Conservation (phyloP, 257 asterid genomes). For the Orobanche coerulescens region DNA sequence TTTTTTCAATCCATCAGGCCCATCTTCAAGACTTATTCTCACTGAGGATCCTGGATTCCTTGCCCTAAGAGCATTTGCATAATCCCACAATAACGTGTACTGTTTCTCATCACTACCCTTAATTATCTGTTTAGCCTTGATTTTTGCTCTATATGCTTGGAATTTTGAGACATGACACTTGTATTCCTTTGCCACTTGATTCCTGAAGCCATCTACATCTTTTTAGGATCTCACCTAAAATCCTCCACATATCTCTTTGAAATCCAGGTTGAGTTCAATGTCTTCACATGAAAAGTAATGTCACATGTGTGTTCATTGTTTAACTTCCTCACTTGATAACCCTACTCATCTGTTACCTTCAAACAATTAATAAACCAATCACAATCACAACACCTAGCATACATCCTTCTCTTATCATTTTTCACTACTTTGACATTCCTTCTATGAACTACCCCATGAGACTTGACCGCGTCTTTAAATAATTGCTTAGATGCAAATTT, state of each 20-base stretch:
- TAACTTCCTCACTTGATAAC: too few relatives aligned
- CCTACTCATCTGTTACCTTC: too few relatives aligned
- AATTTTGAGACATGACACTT: not conserved
- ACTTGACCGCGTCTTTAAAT: too few relatives aligned
- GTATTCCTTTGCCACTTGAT: not conserved
- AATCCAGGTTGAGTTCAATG: not conserved
- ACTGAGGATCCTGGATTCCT: not conserved
- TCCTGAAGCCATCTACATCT: not conserved
- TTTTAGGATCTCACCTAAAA: not conserved
- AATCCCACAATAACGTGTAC: not conserved
- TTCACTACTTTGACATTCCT: too few relatives aligned
- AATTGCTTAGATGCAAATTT: too few relatives aligned
- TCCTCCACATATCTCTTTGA: not conserved
- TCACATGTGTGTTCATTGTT: too few relatives aligned
- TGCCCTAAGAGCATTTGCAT: not conserved
- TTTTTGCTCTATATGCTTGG: not conserved
- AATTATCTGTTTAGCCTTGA: not conserved
- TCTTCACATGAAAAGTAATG: not conserved
- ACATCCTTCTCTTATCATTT: too few relatives aligned
- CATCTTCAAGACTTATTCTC: not conserved
- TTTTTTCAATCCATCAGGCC: too few relatives aligned
- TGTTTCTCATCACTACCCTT: not conserved
- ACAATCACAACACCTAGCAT: too few relatives aligned
- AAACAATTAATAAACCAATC: too few relatives aligned
- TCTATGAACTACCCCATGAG: too few relatives aligned